Conservation (phyloP, 1,284 basidiomycete species). For the Marasmius tenuissimus region DNA sequence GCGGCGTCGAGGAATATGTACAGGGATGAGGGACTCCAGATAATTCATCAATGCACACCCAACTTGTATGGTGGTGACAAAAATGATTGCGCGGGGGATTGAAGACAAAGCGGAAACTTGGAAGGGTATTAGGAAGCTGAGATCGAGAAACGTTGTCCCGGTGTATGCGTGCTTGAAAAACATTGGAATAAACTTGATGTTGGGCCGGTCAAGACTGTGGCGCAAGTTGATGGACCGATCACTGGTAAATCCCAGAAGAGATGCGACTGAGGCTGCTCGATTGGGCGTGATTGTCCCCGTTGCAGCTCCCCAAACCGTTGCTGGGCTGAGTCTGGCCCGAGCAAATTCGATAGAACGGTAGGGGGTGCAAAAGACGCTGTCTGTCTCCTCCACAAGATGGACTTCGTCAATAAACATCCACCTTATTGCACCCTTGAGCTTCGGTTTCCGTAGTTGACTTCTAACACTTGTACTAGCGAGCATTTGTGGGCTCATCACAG, state of each 20-base stretch:
- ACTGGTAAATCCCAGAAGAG: slow-evolving; percentile 9
- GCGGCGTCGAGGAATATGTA: slow-evolving; percentile 5
- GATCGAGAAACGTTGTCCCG: slow-evolving; percentile 13
- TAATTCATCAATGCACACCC: slow-evolving; percentile 12
- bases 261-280: slow-evolving; percentile 7
- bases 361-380: slow-evolving; percentile 5
- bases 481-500: slow-evolving; percentile 18
- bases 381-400: slow-evolving; percentile 6
- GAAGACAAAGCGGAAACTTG: not conserved
- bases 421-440: not conserved
- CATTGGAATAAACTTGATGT: slow-evolving; percentile 20
- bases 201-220: slow-evolving; percentile 18
- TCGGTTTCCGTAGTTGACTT: not conserved
- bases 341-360: slow-evolving; percentile 7
- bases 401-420: slow-evolving; percentile 18
- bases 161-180: slow-evolving; percentile 16
- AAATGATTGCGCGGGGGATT: slow-evolving; percentile 15
- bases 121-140: slow-evolving; percentile 15
- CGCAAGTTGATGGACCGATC: slow-evolving; percentile 15
- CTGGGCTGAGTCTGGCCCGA: slow-evolving; percentile 14
- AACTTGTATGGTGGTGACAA: slow-evolving; percentile 8
- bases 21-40: slow-evolving; percentile 16
- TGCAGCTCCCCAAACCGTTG: slow-evolving; percentile 18
- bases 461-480: slow-evolving; percentile 7
- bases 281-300: slow-evolving; percentile 16